phyloP scores from a whole-genome alignment of 139 green algal species.

The Trebouxia sp. region DNA sequence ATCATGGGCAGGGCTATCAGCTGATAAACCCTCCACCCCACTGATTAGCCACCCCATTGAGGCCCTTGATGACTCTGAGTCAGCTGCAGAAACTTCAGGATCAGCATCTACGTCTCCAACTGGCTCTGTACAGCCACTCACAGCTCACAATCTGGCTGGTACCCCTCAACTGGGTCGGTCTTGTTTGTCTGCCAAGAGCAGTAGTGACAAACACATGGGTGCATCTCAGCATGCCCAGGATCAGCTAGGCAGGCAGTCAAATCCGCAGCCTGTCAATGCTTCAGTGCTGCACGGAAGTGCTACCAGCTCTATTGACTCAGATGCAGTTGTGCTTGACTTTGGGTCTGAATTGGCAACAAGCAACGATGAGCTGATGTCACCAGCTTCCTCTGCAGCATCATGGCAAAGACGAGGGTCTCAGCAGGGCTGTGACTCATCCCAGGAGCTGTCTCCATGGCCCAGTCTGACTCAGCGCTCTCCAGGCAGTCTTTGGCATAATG shows the following conservation, averaged over 20 bases:
- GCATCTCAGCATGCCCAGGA: background rate
- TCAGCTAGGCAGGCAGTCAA: too few relatives aligned
- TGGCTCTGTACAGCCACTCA: too few relatives aligned
- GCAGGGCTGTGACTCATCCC: background rate
- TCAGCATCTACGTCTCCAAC: too few relatives aligned
- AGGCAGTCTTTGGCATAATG: background rate
- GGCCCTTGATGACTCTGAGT: too few relatives aligned
- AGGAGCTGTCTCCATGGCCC: too few relatives aligned
- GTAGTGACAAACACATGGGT: background rate
- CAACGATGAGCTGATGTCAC: background rate
- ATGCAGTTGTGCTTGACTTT: slow-evolving; percentile 10
- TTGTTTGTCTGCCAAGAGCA: too few relatives aligned
- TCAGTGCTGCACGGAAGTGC: background rate
- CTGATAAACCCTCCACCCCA: background rate
- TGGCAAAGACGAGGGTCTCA: background rate
- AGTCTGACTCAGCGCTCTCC: background rate
- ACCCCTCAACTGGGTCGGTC: too few relatives aligned
- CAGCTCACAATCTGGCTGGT: too few relatives aligned
- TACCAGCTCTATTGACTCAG: background rate
- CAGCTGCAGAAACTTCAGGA: too few relatives aligned
- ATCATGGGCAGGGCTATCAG: background rate
- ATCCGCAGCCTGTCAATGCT: too few relatives aligned
- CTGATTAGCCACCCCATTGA: too few relatives aligned
- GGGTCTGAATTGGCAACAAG: background rate
- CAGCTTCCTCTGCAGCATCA: background rate